phyloP scores from a whole-genome alignment of 768 basidiomycete species.

The Coprinopsis strossmayeri region DNA sequence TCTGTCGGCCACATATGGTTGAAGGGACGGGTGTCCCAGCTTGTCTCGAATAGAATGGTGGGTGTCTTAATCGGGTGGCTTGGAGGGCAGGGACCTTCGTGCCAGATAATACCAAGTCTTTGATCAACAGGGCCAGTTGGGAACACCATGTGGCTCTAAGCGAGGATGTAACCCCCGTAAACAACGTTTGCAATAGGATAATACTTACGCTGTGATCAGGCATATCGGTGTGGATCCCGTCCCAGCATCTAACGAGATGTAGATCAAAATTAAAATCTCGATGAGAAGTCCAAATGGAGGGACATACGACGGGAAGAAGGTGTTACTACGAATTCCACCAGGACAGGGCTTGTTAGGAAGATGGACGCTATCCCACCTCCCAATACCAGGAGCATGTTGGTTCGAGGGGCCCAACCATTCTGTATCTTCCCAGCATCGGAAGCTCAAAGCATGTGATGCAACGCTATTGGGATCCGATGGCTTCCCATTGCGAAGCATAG shows the following conservation, averaged over 20 bases:
- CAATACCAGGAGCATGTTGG: conserved; percentile 4
- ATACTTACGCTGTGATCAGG: conserved; percentile 6
- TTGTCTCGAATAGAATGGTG: conserved; percentile 7
- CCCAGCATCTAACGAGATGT: conserved; percentile 7
- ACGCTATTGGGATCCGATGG: background rate
- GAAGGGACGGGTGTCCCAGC: conserved; percentile 8
- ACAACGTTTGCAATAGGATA: background rate
- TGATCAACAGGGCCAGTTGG: conserved; percentile 1
- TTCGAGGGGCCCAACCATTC: conserved; percentile 7
- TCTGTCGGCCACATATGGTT: conserved; percentile 8
- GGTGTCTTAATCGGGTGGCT: conserved; percentile 5
- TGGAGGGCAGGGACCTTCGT: conserved; percentile 5
- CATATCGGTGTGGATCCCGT: conserved; percentile 7
- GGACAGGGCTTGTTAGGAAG: conserved; percentile 7
- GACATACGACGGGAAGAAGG: conserved; percentile 7
- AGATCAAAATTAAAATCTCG: background rate
- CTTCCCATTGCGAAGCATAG: background rate
- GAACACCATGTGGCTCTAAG: conserved; percentile 7
- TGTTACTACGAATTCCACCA: conserved; percentile 8
- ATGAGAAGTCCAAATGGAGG: background rate
- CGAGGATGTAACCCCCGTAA: background rate
- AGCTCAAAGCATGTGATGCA: background rate
- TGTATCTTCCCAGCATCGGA: conserved; percentile 7
- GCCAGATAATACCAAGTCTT: conserved; percentile 6
- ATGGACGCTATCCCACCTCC: conserved; percentile 2